Evolutionary conservation across 148 eudicot species (phyloP).

Genomic region (Chenopodium album): DNA sequence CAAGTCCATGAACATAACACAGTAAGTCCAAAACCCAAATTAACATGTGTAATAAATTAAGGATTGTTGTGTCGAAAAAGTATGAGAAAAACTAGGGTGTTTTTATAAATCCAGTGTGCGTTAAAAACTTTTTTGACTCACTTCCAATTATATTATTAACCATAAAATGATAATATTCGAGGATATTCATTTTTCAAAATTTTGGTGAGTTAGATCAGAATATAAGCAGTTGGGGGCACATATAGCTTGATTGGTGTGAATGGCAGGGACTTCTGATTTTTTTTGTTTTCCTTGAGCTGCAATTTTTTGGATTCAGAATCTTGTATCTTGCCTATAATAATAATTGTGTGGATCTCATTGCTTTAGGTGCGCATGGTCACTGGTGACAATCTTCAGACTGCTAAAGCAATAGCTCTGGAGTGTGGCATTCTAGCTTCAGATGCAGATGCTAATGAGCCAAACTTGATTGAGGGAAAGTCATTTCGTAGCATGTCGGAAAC

Average conservation of each 20-base stretch:
- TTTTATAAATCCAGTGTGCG: too few relatives aligned
- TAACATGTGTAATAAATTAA: too few relatives aligned
- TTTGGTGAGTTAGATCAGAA: too few relatives aligned
- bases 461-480: constrained; percentile 80
- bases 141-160: too few relatives aligned
- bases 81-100: background rate
- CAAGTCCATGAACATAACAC: background rate
- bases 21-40: background rate
- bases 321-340: background rate
- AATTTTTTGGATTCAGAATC: too few relatives aligned
- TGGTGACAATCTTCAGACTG: constrained; percentile 95
- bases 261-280: background rate
- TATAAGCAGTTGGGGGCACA: background rate
- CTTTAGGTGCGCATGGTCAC: constrained; percentile 93
- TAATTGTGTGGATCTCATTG: background rate
- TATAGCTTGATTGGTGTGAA: background rate
- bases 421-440: constrained; percentile 85
- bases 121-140: too few relatives aligned
- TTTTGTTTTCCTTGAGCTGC: background rate
- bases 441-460: constrained; percentile 76
- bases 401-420: constrained; percentile 93
- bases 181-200: too few relatives aligned
- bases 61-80: too few relatives aligned
- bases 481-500: constrained; percentile 66
- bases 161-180: too few relatives aligned